Evolutionary conservation across 805 yeast genomes (phyloP), one percentile per base, ranked within the genome.

Genomic region (Ogataea angusta): DNA sequence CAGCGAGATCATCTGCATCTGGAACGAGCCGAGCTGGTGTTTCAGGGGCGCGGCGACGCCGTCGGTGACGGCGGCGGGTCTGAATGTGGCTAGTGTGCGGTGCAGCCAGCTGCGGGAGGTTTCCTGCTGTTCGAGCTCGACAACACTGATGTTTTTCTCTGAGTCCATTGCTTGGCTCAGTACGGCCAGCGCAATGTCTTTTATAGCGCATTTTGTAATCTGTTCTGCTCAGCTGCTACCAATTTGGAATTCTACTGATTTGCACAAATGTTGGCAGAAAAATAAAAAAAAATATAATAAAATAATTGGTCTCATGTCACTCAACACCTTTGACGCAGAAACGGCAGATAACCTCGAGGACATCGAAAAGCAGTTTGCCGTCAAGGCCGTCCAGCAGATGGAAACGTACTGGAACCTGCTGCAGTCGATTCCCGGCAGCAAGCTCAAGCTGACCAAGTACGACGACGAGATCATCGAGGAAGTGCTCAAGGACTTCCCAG

Each of bases 341-440:
- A 75, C 73, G 44, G 97, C 99, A 33, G 96, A 93, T 47, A 93
- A 93, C 70, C 72, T 87, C 55, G 98, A 91, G 66, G 95, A 88
- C 56, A 88, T 93, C 57, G 99, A 93, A 67, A 88, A 80, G 74
- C 98, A 93, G 69, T 93, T 93, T 59, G 98, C 99, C 30, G 99
- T 93, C 45, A 87, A 85, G 66, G 99, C 98, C 5, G 99, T 93
- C 13, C 81, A 78, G 64, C 98, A 93, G 63, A 93, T 95, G 43
- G 95, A 88, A 59, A 82, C 96, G 1, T 93, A 91, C 75, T 93
- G 96, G 96, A 72, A 73, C 34, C 64, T 93, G 43, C 67, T 93
- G 40, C 75, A 75, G 43, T 78, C 78, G 52, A 68, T 89, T 42
- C 80, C 83, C 46, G 97, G 95, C n/a, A 76, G 93, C 30, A 77